Conservation (phyloP, 2,329 filamentous ascomycete genomes). For the Sclerotinia spermophila region DNA sequence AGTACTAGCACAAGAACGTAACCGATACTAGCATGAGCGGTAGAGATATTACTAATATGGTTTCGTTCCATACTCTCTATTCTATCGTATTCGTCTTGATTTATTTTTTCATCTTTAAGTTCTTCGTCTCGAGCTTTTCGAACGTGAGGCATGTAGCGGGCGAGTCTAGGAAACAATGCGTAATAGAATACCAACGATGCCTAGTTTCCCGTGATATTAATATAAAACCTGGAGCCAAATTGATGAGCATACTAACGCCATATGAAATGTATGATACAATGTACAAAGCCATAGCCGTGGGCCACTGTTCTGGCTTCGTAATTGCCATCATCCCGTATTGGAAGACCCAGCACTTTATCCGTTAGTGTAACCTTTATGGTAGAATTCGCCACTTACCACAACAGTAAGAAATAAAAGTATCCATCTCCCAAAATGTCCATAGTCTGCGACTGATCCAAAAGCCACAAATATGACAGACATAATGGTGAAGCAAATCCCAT, state of each 20-base stretch:
- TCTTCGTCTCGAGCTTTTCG: conserved; percentile 42
- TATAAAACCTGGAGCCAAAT: not conserved
- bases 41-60: conserved; percentile 43
- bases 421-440: conserved; percentile 43
- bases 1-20: conserved; percentile 41
- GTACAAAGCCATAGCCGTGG: conserved; percentile 41
- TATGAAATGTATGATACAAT: conserved; percentile 42
- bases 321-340: conserved; percentile 43
- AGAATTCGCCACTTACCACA: conserved; percentile 23
- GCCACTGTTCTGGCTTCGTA: conserved; percentile 40
- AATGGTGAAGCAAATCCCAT: conserved; percentile 42
- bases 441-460: conserved; percentile 43
- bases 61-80: conserved; percentile 43
- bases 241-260: conserved; percentile 5
- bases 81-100: conserved; percentile 40
- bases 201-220: conserved; percentile 21
- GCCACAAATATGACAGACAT: conserved; percentile 44
- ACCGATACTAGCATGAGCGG: conserved; percentile 44
- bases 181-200: conserved; percentile 44
- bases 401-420: conserved; percentile 41
- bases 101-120: conserved; percentile 40
- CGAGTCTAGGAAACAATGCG: conserved; percentile 41
- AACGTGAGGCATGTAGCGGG: conserved; percentile 42
- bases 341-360: conserved; percentile 39
- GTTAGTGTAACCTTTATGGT: not conserved